Percentiles rank a stretch among this genome's conserved stretches.
phyloP scores from a whole-genome alignment of 2,329 filamentous ascomycete species.

The Diaporthe sp. region DNA sequence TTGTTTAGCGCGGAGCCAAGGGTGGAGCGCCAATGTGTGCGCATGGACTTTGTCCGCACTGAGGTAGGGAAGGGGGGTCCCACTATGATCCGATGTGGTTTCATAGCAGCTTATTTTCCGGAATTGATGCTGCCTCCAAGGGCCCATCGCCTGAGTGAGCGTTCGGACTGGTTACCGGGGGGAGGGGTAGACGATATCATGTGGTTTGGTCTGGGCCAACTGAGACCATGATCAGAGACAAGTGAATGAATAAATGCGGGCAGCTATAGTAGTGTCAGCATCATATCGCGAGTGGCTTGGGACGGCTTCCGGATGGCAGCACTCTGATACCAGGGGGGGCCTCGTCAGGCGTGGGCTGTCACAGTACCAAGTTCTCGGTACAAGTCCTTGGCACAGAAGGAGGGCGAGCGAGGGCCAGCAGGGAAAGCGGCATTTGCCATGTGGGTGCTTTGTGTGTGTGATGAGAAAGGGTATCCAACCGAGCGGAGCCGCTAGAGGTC shows the following conservation, averaged over 20 bases:
- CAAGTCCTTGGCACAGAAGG: neutral
- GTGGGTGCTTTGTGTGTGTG: constrained; percentile 31
- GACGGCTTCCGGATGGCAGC: constrained; percentile 32
- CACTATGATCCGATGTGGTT: constrained; percentile 32
- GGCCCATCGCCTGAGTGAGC: neutral
- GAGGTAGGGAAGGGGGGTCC: neutral
- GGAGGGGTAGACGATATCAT: neutral
- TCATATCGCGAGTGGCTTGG: constrained; percentile 1
- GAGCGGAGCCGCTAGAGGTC: constrained; percentile 42
- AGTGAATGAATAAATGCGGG: neutral
- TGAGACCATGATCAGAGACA: neutral
- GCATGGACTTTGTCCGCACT: constrained; percentile 13
- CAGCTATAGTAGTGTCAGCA: constrained; percentile 11
- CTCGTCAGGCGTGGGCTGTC: constrained; percentile 8
- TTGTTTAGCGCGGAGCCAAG: constrained; percentile 38
- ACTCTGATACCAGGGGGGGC: constrained; percentile 17
- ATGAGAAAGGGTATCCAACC: constrained; percentile 28
- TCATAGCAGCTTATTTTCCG: constrained; percentile 34
- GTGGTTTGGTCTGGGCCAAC: neutral
- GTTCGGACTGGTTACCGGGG: neutral
- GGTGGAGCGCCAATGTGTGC: constrained; percentile 28
- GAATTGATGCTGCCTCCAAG: neutral
- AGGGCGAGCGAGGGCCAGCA: neutral
- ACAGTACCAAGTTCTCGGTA: constrained; percentile 31
- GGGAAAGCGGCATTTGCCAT: constrained; percentile 36